Evolutionary conservation across 2,329 filamentous ascomycete genomes (phyloP).

Genomic region (Aureobasidium sp.): DNA sequence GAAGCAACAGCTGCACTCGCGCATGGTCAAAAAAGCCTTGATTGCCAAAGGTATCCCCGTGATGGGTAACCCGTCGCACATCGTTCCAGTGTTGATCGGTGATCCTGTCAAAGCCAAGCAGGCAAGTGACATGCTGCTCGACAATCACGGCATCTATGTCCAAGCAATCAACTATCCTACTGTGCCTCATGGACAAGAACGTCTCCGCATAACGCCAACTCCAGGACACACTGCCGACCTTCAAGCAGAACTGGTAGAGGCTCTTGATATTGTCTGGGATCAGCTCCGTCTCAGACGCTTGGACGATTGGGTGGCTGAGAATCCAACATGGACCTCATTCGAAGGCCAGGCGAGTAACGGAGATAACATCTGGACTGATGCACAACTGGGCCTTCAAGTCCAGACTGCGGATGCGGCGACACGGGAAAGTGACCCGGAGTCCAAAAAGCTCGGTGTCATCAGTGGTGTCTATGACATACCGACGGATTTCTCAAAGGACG

Average conservation of each 20-base stretch:
- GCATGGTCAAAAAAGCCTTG: slow-evolving; percentile 82
- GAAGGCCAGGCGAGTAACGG: no score
- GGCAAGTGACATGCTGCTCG: slow-evolving; percentile 84
- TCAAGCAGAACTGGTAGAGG: slow-evolving; percentile 76
- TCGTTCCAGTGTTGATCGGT: slow-evolving; percentile 86
- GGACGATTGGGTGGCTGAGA: no score
- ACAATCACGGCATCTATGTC: slow-evolving; percentile 89
- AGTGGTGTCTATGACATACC: no score
- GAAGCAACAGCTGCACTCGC: slow-evolving; percentile 92
- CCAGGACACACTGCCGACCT: slow-evolving; percentile 81
- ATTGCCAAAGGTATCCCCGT: slow-evolving; percentile 80
- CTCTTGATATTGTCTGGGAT: slow-evolving; percentile 83
- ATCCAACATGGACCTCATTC: no score
- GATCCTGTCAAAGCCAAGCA: slow-evolving; percentile 88
- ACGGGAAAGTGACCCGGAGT: no score
- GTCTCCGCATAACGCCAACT: slow-evolving; percentile 90
- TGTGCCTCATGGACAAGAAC: slow-evolving; percentile 91
- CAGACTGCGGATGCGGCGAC: no score
- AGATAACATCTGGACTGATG: no score
- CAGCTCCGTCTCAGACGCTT: no score
- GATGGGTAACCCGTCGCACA: slow-evolving; percentile 95
- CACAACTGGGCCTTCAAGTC: no score
- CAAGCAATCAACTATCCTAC: slow-evolving; percentile 99
- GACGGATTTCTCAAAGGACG: no score
- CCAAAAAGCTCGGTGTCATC: no score